Base-by-base conservation (phyloP, 208 protist genomes). In the Leishmania lainsoni region DNA sequence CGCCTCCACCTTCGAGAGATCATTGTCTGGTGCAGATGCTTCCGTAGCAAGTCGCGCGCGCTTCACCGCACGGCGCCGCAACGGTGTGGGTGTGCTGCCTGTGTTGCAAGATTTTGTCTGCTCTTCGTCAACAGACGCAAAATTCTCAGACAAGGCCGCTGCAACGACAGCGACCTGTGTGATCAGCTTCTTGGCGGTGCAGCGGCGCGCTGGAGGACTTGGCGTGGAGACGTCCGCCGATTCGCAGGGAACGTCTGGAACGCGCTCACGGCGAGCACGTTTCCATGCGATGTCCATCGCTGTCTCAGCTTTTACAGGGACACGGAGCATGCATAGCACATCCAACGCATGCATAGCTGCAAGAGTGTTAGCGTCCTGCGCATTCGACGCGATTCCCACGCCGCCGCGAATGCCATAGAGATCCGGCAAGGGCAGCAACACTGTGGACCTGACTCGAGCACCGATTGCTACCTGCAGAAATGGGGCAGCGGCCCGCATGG, bases 311-410 rank as follows among this genome's bases (percentile, higher is more conserved):
- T 86, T 81, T 42, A 83, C 79, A 0, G 80, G 78, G 16, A 95
- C 68, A n/a, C 89, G 91, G 73, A 98, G 87, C 45, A 75, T 29
- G 59, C 86, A 82, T 6, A 96, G 84, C 26, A 94, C 86, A 81
- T 98, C 93, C 22, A 98, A 83, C 0, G 95, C 93, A 81, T 98
- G 95, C 92, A 96, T 97, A 4, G 93, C 91, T 6, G 95, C 93
- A 0, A 98, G 84, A 8, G 84, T 80, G 68, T 89, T 74, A 17
- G 95, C 93, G 32, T 95, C 91, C 16, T 70, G 54, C 16, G 80
- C 81, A 42, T 76, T 92, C 70, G 78, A 59, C 20, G 90, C 92
- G 56, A 98, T 84, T 32, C 95, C 95, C 10, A 98, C 89, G 14
- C 93, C 95, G 49, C 95, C 95, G 26, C 93, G 90, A n/a, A 96